A percentile compares a stretch with the other conserved stretches of the same genome.
Evolutionary conservation across 768 basidiomycete genomes (phyloP).

Genomic region (Leccinum truebloodii): DNA sequence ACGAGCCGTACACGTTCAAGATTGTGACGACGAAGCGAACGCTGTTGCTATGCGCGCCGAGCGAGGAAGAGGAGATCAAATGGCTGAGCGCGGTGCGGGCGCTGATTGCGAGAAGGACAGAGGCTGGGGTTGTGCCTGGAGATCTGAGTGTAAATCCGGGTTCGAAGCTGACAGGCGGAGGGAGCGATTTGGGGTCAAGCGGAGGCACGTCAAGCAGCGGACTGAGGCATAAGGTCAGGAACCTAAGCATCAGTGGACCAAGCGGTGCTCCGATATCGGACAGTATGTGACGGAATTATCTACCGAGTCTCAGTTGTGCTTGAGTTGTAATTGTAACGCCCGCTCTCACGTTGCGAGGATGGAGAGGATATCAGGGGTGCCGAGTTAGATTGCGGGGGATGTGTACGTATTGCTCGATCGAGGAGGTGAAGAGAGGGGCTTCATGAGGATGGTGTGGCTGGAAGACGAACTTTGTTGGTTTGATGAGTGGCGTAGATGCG

Average conservation of each 20-base stretch:
- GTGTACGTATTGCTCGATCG: neutral
- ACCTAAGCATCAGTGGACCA: constrained; percentile 45
- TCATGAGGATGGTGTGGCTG: constrained; percentile 1
- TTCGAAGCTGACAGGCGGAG: constrained; percentile 14
- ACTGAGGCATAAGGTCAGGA: constrained; percentile 48
- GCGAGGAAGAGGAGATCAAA: constrained; percentile 96
- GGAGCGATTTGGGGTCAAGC: constrained; percentile 21
- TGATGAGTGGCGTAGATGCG: constrained; percentile 35
- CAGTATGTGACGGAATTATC: constrained; percentile 27
- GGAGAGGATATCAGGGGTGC: constrained; percentile 9
- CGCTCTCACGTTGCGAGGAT: constrained; percentile 23
- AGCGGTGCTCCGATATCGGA: constrained; percentile 27
- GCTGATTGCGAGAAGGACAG: constrained; percentile 75
- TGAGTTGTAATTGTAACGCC: constrained; percentile 19
- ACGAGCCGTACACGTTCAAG: constrained; percentile 77
- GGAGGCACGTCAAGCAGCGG: constrained; percentile 35
- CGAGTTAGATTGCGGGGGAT: constrained; percentile 2
- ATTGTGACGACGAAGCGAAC: constrained; percentile 94
- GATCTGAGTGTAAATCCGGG: constrained; percentile 32
- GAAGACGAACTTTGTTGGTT: constrained; percentile 26
- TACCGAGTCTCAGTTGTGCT: constrained; percentile 6
- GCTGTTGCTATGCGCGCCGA: constrained; percentile 87
- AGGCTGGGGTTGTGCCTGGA: constrained; percentile 51
- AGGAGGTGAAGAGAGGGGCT: neutral
- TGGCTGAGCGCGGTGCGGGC: constrained; percentile 96